Evolutionary conservation across 2,329 filamentous ascomycete genomes (phyloP), one percentile per base, ranked within the genome.

Genomic region (Cladosporium oxysporum): DNA sequence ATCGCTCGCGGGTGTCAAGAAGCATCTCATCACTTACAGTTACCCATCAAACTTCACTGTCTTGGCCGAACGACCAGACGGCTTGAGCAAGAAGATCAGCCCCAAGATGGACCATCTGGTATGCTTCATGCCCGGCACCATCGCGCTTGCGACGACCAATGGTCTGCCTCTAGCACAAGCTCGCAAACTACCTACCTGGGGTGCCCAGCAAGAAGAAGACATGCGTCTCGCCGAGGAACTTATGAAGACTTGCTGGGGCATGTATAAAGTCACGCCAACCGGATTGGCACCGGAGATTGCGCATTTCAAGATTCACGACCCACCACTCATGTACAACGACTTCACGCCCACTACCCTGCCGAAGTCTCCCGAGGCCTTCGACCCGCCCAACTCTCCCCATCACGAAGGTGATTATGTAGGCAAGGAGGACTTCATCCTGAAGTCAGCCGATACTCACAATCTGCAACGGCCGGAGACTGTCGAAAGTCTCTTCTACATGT

Each of bases 41-140:
- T 86, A 89, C 67, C 87, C 89, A 2, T 89, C 89, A 0, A 87
- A 90, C 59, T 89, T 96, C 70, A 97, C 94, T n/a, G 88, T 98
- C 62, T 87, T 99, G 18, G 95, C 89, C 41, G 95, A 99, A 79
- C 87, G 92, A 11, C 93, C 91, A 0, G 82, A 83, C 58, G 95
- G 95, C 3, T 80, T 99, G 10, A 76, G 84, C 29, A 83, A 83
- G 5, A 72, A 81, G 0, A 78, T 98, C 26, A 88, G 87, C 16
- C 90, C 93, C 28, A 99, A 99, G 80, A 98, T 99, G 93, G 95
- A 99, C 75, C 95, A 99, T 75, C 84, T 98, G 5, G 94, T 97
- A 44, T 99, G 95, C 80, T 99, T 99, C 83, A 90, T 97, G 87
- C 93, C 94, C 0, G 95, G 95, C 10, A 97, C 94, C 3, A 97